Conservation (phyloP, 306 rosid species). For the Quercus mongolica region DNA sequence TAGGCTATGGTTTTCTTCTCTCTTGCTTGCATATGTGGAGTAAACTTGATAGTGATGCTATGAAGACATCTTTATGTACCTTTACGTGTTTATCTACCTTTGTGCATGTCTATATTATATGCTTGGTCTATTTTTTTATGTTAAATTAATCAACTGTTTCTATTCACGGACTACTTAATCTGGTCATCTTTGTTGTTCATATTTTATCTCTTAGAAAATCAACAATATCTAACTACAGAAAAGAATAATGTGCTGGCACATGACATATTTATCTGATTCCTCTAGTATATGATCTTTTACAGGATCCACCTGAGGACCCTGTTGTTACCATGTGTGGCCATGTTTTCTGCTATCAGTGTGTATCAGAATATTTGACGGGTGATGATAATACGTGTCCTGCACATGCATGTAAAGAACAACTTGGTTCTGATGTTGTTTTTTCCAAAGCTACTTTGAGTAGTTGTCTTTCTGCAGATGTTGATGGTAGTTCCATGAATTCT, state of each 20-base stretch:
- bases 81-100: not conserved
- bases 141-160: not conserved
- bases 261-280: conserved; percentile 24
- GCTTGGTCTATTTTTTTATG: not conserved
- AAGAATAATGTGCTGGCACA: not conserved
- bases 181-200: not conserved
- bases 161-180: not conserved
- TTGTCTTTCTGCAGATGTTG: conserved; percentile 59
- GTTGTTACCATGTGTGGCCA: conserved; percentile 91
- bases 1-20: not conserved
- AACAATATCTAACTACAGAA: not conserved
- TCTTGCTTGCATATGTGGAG: not conserved
- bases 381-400: conserved; percentile 85
- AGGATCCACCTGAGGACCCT: conserved; percentile 89
- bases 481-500: conserved; percentile 41
- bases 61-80: not conserved
- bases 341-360: conserved; percentile 91
- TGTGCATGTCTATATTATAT: not conserved
- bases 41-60: not conserved
- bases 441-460: conserved; percentile 76
- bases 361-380: conserved; percentile 73
- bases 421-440: conserved; percentile 66
- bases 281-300: conserved; percentile 34
- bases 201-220: not conserved
- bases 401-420: conserved; percentile 58